Percentiles rank a stretch among this genome's conserved stretches.
phyloP scores from a whole-genome alignment of 2,329 filamentous ascomycete genomes.

The Monosporascus sp. region DNA sequence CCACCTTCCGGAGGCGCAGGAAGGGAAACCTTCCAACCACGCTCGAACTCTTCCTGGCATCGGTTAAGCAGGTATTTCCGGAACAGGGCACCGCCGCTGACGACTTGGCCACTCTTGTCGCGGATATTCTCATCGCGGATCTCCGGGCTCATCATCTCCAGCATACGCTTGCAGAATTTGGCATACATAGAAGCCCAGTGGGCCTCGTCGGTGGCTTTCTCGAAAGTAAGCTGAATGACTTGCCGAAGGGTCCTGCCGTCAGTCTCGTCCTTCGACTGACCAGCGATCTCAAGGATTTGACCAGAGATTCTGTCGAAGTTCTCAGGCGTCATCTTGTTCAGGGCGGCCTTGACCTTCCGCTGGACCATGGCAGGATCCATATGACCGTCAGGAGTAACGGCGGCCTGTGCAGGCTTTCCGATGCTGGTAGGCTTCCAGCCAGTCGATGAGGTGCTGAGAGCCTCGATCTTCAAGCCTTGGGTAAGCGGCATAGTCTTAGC shows the following conservation, averaged over 20 bases:
- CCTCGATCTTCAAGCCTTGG: constrained; percentile 72
- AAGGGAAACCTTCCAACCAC: constrained; percentile 89
- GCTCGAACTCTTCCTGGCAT: constrained; percentile 98
- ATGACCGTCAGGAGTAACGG: constrained; percentile 45
- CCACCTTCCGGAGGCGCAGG: constrained; percentile 69
- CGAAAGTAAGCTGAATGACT: constrained; percentile 97
- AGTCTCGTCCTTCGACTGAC: constrained; percentile 89
- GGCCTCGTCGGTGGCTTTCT: constrained; percentile 97
- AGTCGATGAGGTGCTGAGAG: constrained; percentile 62
- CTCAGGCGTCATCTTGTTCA: constrained; percentile 99
- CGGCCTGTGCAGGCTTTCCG: constrained; percentile 35
- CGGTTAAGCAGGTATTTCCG: constrained; percentile 97
- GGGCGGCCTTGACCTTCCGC: constrained; percentile 93
- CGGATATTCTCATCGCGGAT: constrained; percentile 93
- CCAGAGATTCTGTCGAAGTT: constrained; percentile 80
- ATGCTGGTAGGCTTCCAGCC: constrained; percentile 89
- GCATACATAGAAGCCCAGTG: constrained; percentile 99
- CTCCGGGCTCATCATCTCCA: constrained; percentile 88
- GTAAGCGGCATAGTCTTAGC: constrained; percentile 92
- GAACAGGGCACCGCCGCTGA: constrained; percentile 91
- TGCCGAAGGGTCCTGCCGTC: constrained; percentile 93
- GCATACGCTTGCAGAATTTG: constrained; percentile 96
- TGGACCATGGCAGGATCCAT: constrained; percentile 92
- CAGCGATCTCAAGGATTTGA: constrained; percentile 87
- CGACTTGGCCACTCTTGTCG: constrained; percentile 82